Evolutionary conservation across 805 yeast genomes (phyloP), one percentile per base, ranked within the genome.

Genomic region (Ogataea naganishii): DNA sequence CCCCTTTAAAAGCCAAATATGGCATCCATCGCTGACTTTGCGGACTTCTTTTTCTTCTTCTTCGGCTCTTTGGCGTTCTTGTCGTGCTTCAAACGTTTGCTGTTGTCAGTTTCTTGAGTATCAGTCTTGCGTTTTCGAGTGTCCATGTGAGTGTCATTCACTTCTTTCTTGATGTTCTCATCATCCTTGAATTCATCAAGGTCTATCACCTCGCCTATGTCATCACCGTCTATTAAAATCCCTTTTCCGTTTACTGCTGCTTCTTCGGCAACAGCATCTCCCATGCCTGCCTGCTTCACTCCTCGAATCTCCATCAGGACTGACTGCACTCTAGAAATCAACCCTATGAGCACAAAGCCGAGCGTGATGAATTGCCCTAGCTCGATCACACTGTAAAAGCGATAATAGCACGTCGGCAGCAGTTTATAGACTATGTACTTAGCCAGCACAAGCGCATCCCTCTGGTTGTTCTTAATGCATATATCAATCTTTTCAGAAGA

Each of bases 311-410:
- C 46, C 9, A 30, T 20, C 22, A 49, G 24, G 4, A 48, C 22
- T 4, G 33, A 20, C 24, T 61, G 50, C 7, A 81, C 42, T 30
- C 66, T 62, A 3, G 80, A 66, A 22, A 73, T 41, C 13, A 59
- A 30, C 0, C 81, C 94, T 4, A 83, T 44, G 23, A 84, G 51
- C 0, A 80, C 71, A 38, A 85, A 64, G 2, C 94, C 95, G 9
- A 85, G 49, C 2, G 77, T 68, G 6, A 83, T 64, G 44, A 80
- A 85, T 46, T 86, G 94, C 0, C 88, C 94, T 35, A 76, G 62
- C 1, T 80, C 75, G 6, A 85, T 62, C 1, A 85, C 66, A 1
- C 76, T 69, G 49, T 79, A 76, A 44, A 82, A 80, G 9, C 70
- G 67, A 34, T 69, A 66, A 49, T 70, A 78, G 18, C 79, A 70